These are phyloP conservation scores for Apophysomyces variabilis DNA, from an alignment of 371 early-diverging fungal species.

Conservation along the genomic window DNA sequence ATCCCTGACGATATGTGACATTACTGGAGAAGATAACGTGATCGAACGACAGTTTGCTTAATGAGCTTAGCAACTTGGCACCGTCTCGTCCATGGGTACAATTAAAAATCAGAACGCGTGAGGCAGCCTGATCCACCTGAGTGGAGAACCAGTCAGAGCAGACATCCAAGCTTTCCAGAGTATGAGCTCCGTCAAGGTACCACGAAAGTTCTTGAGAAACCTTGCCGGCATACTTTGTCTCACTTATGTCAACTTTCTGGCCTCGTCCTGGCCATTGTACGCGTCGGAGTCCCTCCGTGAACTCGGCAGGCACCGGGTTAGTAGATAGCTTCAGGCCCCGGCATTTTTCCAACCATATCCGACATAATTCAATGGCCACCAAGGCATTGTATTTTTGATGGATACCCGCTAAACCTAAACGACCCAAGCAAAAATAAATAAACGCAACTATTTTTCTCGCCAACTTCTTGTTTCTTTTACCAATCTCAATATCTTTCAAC, in stretches of 20 bases:
- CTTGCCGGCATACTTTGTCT: constrained; percentile 47
- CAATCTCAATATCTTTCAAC: constrained; percentile 23
- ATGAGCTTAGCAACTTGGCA: constrained; percentile 52
- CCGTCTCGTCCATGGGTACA: constrained; percentile 85
- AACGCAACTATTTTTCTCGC: not conserved
- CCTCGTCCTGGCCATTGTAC: constrained; percentile 93
- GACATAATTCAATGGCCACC: constrained; percentile 74
- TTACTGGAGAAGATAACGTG: constrained; percentile 82
- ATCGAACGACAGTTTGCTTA: constrained; percentile 59
- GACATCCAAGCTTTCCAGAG: constrained; percentile 82
- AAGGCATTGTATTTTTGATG: constrained; percentile 90
- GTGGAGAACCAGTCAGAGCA: constrained; percentile 78
- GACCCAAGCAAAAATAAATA: not conserved
- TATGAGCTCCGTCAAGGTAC: constrained; percentile 96
- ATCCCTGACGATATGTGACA: constrained; percentile 59
- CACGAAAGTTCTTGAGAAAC: constrained; percentile 58
- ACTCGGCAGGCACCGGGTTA: constrained; percentile 49
- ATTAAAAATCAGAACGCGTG: constrained; percentile 81
- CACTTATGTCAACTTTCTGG: constrained; percentile 52
- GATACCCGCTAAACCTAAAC: constrained; percentile 72
- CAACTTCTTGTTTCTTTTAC: constrained; percentile 6
- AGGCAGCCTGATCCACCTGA: constrained; percentile 20
- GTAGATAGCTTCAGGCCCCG: constrained; percentile 28
- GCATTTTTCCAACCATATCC: constrained; percentile 60
- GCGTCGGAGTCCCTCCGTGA: constrained; percentile 60